These are phyloP conservation scores for Crepidotus variabilis DNA, from an alignment of 768 basidiomycete genomes.

Conservation along the genomic window DNA sequence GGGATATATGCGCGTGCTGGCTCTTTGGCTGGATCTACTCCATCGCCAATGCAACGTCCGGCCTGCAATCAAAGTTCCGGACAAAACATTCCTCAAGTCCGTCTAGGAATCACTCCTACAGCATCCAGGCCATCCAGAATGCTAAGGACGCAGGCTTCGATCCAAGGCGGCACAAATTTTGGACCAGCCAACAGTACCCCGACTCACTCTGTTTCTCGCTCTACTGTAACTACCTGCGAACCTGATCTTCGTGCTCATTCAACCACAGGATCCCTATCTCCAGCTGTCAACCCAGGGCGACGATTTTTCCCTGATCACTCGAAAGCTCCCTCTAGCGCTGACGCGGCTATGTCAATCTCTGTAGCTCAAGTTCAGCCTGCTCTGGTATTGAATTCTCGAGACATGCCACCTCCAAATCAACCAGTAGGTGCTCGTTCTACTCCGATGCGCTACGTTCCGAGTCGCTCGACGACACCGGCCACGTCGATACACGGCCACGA, in stretches of 20 bases:
- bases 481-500: neutral
- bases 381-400: neutral
- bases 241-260: too few species aligned
- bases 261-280: too few species aligned
- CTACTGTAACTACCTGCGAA: too few species aligned
- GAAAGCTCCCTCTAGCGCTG: neutral
- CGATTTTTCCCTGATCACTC: neutral
- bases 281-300: too few species aligned
- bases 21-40: neutral
- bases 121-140: conserved; percentile 14
- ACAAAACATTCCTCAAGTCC: neutral
- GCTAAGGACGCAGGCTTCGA: conserved; percentile 8
- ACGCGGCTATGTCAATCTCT: neutral
- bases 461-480: neutral
- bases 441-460: neutral
- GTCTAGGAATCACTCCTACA: conserved; percentile 9
- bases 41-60: neutral
- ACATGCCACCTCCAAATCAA: neutral
- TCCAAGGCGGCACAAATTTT: neutral
- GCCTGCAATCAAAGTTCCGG: neutral
- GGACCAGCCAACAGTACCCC: neutral
- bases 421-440: neutral
- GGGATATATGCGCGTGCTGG: neutral
- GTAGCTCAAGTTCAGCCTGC: conserved; percentile 3
- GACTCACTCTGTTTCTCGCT: neutral